phyloP scores from a whole-genome alignment of 2,329 filamentous ascomycete species.

The Didymella keratinophila region DNA sequence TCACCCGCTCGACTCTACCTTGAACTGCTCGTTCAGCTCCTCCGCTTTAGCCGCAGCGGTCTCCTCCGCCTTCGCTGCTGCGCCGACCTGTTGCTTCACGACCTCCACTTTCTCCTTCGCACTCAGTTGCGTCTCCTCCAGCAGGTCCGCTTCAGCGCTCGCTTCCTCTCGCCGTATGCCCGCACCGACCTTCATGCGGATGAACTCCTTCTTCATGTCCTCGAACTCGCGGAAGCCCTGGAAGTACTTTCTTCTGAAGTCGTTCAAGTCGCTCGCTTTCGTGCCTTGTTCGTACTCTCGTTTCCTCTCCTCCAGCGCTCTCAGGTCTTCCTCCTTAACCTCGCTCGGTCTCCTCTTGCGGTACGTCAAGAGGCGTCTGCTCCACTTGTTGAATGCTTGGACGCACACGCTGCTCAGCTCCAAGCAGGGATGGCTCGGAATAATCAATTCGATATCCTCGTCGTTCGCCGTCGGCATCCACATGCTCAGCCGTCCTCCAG shows the following conservation, averaged over 20 bases:
- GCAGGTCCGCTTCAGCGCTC: not conserved
- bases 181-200: slow-evolving; percentile 31
- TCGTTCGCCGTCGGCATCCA: slow-evolving; percentile 89
- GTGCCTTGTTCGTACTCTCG: slow-evolving; percentile 53
- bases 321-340: not conserved
- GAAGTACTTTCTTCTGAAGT: slow-evolving; percentile 67
- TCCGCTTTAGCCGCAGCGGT: not conserved
- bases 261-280: slow-evolving; percentile 72
- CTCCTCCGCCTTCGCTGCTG: not conserved
- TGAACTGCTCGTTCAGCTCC: slow-evolving; percentile 4
- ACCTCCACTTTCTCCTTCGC: not conserved
- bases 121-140: not conserved
- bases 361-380: slow-evolving; percentile 87
- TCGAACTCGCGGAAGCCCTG: slow-evolving; percentile 50
- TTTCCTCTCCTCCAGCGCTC: slow-evolving; percentile 13
- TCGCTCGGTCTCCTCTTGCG: slow-evolving; percentile 68
- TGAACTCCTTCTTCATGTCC: slow-evolving; percentile 41
- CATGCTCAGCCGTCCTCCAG: slow-evolving; percentile 82
- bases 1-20: not conserved
- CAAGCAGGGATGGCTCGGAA: slow-evolving; percentile 79
- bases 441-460: slow-evolving; percentile 71
- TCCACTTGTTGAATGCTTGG: slow-evolving; percentile 94
- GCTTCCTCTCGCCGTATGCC: not conserved
- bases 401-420: slow-evolving; percentile 78
- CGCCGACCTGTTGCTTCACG: not conserved